These are phyloP conservation scores for Saturnispora dispora DNA, from an alignment of 805 yeast genomes.

Conservation along the genomic window DNA sequence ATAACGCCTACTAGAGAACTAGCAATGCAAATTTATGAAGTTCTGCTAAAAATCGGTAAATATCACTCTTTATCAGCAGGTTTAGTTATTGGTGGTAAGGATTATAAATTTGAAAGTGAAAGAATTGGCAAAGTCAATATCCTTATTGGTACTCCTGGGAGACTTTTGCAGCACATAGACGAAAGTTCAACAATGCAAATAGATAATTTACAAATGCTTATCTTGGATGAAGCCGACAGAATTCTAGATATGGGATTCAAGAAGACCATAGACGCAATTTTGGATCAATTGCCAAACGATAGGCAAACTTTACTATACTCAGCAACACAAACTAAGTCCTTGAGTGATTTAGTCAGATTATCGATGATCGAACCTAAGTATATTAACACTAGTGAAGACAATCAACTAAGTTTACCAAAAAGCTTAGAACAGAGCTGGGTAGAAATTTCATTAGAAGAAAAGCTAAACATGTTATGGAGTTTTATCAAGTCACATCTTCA, in stretches of 20 bases:
- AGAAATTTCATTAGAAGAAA: conserved; percentile 63
- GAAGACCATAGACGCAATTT: conserved; percentile 69
- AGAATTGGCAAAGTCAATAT: conserved; percentile 74
- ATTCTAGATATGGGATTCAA: conserved; percentile 91
- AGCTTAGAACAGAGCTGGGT: conserved; percentile 78
- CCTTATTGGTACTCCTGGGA: conserved; percentile 85
- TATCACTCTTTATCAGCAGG: conserved; percentile 77
- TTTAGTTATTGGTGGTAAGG: conserved; percentile 89
- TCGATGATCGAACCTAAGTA: conserved; percentile 58
- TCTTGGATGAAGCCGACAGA: conserved; percentile 87
- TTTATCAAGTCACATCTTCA: conserved; percentile 79
- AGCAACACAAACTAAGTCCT: conserved; percentile 82
- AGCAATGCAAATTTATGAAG: conserved; percentile 87
- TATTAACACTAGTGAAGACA: conserved; percentile 34
- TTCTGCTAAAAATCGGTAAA: conserved; percentile 70
- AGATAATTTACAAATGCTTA: conserved; percentile 65
- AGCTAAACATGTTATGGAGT: conserved; percentile 78
- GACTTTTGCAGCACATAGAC: conserved; percentile 83
- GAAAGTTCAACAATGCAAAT: conserved; percentile 76
- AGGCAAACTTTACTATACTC: conserved; percentile 81
- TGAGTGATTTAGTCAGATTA: conserved; percentile 72
- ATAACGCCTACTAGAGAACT: conserved; percentile 90
- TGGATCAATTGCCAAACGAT: conserved; percentile 65
- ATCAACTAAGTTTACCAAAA: conserved; percentile 54
- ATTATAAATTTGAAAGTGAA: conserved; percentile 70